Base-by-base conservation (phyloP, 2,329 filamentous ascomycete species). In the Aureobasidium sp. region DNA sequence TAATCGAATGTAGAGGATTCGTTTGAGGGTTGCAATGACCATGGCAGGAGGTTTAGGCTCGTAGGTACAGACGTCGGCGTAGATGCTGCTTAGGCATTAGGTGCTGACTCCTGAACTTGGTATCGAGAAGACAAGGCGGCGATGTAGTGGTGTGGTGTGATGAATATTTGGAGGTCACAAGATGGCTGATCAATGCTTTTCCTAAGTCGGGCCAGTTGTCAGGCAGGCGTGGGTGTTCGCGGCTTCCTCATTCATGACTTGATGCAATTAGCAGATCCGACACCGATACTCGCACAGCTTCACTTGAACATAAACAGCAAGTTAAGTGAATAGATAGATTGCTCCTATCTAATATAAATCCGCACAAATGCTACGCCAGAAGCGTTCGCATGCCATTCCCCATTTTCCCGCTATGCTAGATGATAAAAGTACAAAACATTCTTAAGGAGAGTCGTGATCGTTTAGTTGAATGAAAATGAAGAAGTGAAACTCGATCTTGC, bases 401-500 rank as follows among this genome's bases (percentile, higher is more conserved):
- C 54, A 44, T 29, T 21, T 48, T 47, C 57, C 58, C 63, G 63
- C 63, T 65, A 65, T 65, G 63, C 63, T 63, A 48, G 25, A 49
- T 60, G 41, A 36, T 57, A 34, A 53, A 21, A 60, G 59, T 50
- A 50, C 45, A 57, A 42, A 36, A 57, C 39, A 15, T 64, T 21
- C 21, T 21, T 55, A 65, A 65, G 61, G 63, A 65, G 58, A 63
- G 63, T 65, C 63, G 61, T 65, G 53, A 65, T 63, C 63, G 49
- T 62, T 30, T 16, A 55, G 62, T 59, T 53, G 45, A 42, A 49
- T 59, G 45, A 48, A 41, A 27, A 62, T 16, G 25, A 10, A 61
- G 21, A 39, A 25, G 11, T 8, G 41, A 42, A 11, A 5, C 27
- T 15, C 34, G 11, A 30, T 30, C 29, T 39, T 25, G 48, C 48